A percentile compares a stretch with the other conserved stretches of the same genome.
Evolutionary conservation across 805 yeast genomes (phyloP).

Genomic region (Danielia reshetovae): DNA sequence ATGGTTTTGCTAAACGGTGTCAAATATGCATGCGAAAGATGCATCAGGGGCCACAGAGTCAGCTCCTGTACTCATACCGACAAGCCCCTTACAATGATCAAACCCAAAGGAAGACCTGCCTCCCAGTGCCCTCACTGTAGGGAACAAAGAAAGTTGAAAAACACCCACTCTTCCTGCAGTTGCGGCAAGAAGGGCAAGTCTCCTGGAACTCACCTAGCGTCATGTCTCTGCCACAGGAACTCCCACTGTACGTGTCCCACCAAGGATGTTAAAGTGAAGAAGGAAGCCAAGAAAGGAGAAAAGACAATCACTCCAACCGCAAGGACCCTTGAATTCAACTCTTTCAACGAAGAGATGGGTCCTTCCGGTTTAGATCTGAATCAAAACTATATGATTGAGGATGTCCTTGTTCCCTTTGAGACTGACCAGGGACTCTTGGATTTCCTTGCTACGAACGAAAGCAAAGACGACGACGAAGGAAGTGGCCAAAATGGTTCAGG

Average conservation of each 20-base stretch:
- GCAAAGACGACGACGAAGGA: not conserved
- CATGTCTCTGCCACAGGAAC: constrained; percentile 37
- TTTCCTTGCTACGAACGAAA: constrained; percentile 21
- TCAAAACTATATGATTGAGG: constrained; percentile 25
- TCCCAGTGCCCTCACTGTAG: constrained; percentile 88
- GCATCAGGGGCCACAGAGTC: constrained; percentile 95
- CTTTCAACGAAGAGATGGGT: not conserved
- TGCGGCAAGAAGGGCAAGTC: constrained; percentile 56
- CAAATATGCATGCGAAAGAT: constrained; percentile 93
- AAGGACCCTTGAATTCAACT: not conserved
- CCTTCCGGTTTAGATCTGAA: not conserved
- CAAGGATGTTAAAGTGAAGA: constrained; percentile 15
- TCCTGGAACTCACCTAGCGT: constrained; percentile 32
- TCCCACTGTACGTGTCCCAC: constrained; percentile 39
- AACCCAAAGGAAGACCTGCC: constrained; percentile 95
- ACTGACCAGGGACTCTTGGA: constrained; percentile 38
- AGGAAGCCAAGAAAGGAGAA: constrained; percentile 8
- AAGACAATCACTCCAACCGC: constrained; percentile 6
- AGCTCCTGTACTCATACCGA: constrained; percentile 92
- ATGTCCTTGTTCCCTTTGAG: constrained; percentile 28
- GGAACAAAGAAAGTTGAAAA: constrained; percentile 63
- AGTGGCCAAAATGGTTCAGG: not conserved
- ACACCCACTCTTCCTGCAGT: constrained; percentile 64
- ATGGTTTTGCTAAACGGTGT: constrained; percentile 93
- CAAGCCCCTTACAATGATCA: constrained; percentile 85